These are phyloP conservation scores for Verticillium tricorpus DNA, from an alignment of 2,329 filamentous ascomycete species.

Conservation along the genomic window DNA sequence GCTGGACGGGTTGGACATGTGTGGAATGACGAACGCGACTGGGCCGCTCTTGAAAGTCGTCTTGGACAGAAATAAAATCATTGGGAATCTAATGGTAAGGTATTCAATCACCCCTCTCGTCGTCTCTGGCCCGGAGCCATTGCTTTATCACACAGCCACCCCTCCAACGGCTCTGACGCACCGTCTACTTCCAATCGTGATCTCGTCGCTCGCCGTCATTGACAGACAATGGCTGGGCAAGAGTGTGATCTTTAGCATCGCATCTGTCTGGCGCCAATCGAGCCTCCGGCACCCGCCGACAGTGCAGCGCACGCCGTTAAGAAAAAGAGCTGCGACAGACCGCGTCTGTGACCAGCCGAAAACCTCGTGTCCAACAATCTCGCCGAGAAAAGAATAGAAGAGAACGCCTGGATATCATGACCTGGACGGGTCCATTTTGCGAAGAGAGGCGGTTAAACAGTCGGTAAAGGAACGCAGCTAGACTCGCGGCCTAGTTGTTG, in stretches of 20 bases:
- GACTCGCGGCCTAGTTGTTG: slow-evolving; percentile 30
- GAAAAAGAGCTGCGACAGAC: not conserved
- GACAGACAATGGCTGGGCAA: not conserved
- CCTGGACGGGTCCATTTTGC: not conserved
- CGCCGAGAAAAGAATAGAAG: not conserved
- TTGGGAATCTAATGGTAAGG: not conserved
- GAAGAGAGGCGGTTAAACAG: not conserved
- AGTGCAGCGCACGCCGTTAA: not conserved
- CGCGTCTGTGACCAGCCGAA: not conserved
- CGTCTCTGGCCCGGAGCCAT: not conserved
- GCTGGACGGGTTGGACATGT: not conserved
- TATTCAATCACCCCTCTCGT: not conserved
- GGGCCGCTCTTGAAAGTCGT: not conserved
- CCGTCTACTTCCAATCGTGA: not conserved
- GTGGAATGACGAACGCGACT: not conserved
- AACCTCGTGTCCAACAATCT: not conserved
- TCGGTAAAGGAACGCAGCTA: not conserved
- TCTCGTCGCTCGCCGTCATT: not conserved
- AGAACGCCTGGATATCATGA: not conserved
- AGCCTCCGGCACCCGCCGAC: not conserved
- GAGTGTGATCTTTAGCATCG: not conserved
- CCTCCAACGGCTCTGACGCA: not conserved
- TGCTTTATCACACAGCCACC: not conserved
- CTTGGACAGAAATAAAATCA: not conserved
- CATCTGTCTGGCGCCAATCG: not conserved